phyloP scores from a whole-genome alignment of 75 land plant genomes.

The Pinus tabuliformis region DNA sequence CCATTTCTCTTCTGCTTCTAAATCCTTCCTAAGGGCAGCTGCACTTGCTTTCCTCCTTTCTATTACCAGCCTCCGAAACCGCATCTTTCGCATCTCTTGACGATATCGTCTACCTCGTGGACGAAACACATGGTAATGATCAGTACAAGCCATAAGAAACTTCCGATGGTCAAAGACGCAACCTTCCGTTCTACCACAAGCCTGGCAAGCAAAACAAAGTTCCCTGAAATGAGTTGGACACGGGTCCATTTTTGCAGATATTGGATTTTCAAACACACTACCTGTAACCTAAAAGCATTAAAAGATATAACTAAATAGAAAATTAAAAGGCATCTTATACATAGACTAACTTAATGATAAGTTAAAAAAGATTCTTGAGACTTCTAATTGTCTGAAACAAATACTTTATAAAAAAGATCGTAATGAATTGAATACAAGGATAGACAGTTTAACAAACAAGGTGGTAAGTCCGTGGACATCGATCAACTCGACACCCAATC shows the following conservation, averaged over 20 bases:
- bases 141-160: slow-evolving; percentile 90
- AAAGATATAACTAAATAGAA: not conserved
- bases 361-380: too few species aligned
- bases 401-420: too few species aligned
- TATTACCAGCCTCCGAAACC: slow-evolving; percentile 46
- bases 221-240: not conserved
- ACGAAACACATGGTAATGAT: slow-evolving; percentile 60
- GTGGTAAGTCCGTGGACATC: slow-evolving; percentile 94
- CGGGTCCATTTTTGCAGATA: not conserved
- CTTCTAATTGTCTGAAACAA: too few species aligned
- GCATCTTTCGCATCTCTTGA: slow-evolving; percentile 34
- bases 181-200: slow-evolving; percentile 88
- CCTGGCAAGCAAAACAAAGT: slow-evolving; percentile 49
- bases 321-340: too few species aligned
- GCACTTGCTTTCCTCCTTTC: slow-evolving; percentile 48
- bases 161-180: slow-evolving; percentile 91
- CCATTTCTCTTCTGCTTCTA: slow-evolving; percentile 93
- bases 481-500: slow-evolving; percentile 97
- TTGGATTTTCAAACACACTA: not conserved
- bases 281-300: not conserved
- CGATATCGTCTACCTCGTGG: slow-evolving; percentile 42
- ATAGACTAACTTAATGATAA: too few species aligned
- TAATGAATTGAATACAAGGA: not conserved
- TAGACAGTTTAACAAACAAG: slow-evolving; percentile 43
- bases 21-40: slow-evolving; percentile 64